These are phyloP conservation scores for Suillus subalutaceus DNA, from an alignment of 768 basidiomycete genomes.

Conservation along the genomic window DNA sequence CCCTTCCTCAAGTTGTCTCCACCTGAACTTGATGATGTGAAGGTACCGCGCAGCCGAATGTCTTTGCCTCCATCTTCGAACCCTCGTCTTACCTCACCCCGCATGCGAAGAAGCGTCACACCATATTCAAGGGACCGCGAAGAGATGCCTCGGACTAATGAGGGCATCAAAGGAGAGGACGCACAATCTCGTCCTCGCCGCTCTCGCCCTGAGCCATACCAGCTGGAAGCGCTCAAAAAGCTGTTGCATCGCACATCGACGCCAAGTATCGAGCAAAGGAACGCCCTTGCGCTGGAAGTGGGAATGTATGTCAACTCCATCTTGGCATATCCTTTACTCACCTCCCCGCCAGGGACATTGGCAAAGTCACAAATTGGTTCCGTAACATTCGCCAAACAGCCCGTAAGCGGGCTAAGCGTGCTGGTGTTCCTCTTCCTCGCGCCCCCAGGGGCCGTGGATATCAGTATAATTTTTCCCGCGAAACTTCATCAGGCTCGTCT, in stretches of 20 bases:
- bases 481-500: constrained; percentile 55
- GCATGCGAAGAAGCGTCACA: constrained; percentile 27
- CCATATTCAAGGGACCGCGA: constrained; percentile 34
- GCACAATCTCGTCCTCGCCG: constrained; percentile 61
- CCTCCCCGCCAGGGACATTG: constrained; percentile 60
- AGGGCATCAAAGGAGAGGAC: constrained; percentile 27
- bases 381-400: constrained; percentile 81
- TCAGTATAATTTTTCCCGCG: constrained; percentile 44
- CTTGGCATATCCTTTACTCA: constrained; percentile 9
- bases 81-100: constrained; percentile 33
- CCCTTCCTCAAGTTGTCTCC: constrained; percentile 18
- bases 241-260: constrained; percentile 68
- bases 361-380: constrained; percentile 90
- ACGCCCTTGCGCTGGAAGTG: constrained; percentile 70
- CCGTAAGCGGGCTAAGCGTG: constrained; percentile 66
- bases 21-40: constrained; percentile 19
- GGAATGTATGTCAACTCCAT: constrained; percentile 60
- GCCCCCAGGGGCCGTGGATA: constrained; percentile 45
- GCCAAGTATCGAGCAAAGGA: constrained; percentile 81
- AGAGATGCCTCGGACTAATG: constrained; percentile 23
- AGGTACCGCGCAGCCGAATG: constrained; percentile 31
- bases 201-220: constrained; percentile 77
- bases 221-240: constrained; percentile 74
- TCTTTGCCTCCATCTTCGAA: constrained; percentile 33
- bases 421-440: constrained; percentile 34